Conservation (phyloP, 495 filamentous ascomycete species). For the Thozetella sp. region DNA sequence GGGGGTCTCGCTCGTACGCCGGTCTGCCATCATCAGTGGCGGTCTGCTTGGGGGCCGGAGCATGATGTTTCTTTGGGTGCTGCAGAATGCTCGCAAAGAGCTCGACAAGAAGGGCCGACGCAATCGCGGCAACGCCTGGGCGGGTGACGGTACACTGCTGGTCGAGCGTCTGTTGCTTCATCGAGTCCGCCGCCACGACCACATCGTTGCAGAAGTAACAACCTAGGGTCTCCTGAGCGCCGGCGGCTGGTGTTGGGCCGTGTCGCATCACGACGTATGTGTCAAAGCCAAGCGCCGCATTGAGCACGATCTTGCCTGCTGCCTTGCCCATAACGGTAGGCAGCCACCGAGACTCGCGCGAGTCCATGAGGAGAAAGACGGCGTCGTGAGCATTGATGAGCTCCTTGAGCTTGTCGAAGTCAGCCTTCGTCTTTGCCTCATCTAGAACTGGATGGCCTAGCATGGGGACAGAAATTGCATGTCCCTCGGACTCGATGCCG, state of each 20-base stretch:
- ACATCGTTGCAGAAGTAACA: conserved; percentile 99
- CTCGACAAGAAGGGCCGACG: conserved; percentile 91
- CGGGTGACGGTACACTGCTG: conserved; percentile 98
- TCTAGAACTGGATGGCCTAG: conserved; percentile 85
- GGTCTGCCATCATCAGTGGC: conserved; percentile 23
- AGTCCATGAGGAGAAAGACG: conserved; percentile 96
- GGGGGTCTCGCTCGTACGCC: conserved; percentile 54
- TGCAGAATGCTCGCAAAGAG: conserved; percentile 85
- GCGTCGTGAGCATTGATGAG: conserved; percentile 88
- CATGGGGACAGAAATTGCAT: conserved; percentile 89
- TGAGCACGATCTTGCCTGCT: conserved; percentile 91
- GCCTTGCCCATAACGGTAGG: conserved; percentile 98
- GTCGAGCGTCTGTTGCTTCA: conserved; percentile 92
- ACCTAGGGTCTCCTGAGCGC: conserved; percentile 67
- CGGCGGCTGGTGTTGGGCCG: conserved; percentile 59
- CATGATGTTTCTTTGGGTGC: conserved; percentile 68
- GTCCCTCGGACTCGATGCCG: conserved; percentile 77
- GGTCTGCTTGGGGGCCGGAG: conserved; percentile 48
- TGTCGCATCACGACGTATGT: conserved; percentile 97
- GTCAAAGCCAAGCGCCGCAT: conserved; percentile 94
- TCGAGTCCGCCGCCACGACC: conserved; percentile 90
- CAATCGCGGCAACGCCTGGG: conserved; percentile 88
- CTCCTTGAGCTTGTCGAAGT: conserved; percentile 73
- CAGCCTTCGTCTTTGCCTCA: conserved; percentile 61
- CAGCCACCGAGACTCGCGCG: conserved; percentile 90